Conservation (phyloP, 2,329 filamentous ascomycete species). For the Alternaria conjuncta region DNA sequence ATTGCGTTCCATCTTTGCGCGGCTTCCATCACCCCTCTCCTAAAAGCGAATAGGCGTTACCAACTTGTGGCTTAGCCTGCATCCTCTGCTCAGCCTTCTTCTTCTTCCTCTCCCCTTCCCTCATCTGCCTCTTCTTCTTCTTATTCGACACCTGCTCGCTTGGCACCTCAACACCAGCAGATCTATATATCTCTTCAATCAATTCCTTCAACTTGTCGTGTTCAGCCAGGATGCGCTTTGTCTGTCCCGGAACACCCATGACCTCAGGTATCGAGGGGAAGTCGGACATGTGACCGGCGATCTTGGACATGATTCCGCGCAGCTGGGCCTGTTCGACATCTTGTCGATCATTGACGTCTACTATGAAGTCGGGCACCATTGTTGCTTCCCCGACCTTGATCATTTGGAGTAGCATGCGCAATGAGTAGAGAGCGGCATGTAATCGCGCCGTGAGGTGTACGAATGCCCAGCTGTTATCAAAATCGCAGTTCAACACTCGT, state of each 20-base stretch:
- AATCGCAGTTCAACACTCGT: constrained; percentile 36
- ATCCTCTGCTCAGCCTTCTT: constrained; percentile 26
- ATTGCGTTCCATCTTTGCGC: too few species aligned
- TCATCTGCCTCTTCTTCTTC: constrained; percentile 32
- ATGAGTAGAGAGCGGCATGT: constrained; percentile 52
- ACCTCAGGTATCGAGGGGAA: constrained; percentile 34
- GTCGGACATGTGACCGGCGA: constrained; percentile 24
- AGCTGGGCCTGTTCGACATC: neutral
- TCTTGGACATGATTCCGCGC: neutral
- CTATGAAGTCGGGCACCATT: accelerated
- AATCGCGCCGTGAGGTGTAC: constrained; percentile 50
- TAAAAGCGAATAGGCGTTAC: too few species aligned
- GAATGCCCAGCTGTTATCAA: constrained; percentile 46
- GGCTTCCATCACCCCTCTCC: too few species aligned
- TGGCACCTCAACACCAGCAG: constrained; percentile 29
- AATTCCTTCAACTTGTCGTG: constrained; percentile 22
- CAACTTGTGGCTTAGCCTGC: constrained; percentile 2
- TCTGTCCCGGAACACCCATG: constrained; percentile 36
- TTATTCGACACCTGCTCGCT: constrained; percentile 25
- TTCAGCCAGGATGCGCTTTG: constrained; percentile 16
- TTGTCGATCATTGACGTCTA: accelerated
- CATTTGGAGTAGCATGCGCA: constrained; percentile 38
- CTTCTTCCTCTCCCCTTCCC: constrained; percentile 37
- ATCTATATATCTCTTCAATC: constrained; percentile 37
- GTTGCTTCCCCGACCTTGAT: neutral